Conservation (phyloP, 2,329 filamentous ascomycete species). For the Alternaria infectoria region DNA sequence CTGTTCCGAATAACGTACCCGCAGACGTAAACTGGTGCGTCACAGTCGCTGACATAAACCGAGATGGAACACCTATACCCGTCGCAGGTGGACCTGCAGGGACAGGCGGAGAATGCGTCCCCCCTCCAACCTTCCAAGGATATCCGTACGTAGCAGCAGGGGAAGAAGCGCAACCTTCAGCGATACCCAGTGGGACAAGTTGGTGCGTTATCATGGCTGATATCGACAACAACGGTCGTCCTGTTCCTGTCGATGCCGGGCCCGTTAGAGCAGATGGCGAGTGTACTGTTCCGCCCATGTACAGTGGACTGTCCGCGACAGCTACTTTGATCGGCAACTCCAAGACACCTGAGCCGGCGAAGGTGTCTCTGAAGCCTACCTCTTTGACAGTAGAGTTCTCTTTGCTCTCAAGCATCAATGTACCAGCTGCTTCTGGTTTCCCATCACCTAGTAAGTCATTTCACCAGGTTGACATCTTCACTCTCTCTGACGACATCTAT, state of each 20-base stretch:
- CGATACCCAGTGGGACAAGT: not conserved
- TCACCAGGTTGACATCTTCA: not conserved
- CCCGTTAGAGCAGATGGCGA: not conserved
- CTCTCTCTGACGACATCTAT: not conserved
- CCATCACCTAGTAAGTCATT: not conserved
- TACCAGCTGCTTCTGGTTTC: not conserved
- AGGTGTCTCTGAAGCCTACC: not conserved
- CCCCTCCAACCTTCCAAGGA: slow-evolving; percentile 10
- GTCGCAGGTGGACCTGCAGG: slow-evolving; percentile 14
- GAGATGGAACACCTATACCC: slow-evolving; percentile 8
- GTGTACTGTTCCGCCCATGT: not conserved
- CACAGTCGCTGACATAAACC: slow-evolving; percentile 19
- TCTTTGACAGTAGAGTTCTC: not conserved
- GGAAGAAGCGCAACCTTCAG: not conserved
- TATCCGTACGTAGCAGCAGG: slow-evolving; percentile 8
- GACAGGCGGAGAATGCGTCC: slow-evolving; percentile 13
- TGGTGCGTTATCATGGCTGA: slow-evolving; percentile 16
- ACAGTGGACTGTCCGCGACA: not conserved
- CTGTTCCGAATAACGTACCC: not conserved
- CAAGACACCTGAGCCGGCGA: not conserved
- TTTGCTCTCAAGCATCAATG: not conserved
- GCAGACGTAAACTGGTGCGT: slow-evolving; percentile 13
- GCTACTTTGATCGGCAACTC: not conserved
- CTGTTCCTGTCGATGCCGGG: slow-evolving; percentile 7
- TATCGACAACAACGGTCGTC: slow-evolving; percentile 3